Evolutionary conservation across 2,329 filamentous ascomycete species (phyloP).

Genomic region (Fusarium nurragi): DNA sequence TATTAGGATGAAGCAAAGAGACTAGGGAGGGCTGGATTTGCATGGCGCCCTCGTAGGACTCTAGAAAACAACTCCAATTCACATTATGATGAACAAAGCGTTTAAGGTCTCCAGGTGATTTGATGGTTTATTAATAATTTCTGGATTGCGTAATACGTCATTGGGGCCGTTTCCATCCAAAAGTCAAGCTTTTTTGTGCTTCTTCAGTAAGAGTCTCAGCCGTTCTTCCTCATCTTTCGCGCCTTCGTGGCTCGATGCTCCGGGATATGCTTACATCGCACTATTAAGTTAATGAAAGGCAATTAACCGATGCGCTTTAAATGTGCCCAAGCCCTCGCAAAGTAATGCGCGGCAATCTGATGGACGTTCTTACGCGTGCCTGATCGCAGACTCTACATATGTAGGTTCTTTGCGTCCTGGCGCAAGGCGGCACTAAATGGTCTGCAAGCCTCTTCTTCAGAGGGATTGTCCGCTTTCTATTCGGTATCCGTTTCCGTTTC

Average conservation of each 20-base stretch:
- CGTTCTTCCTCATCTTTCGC: not conserved
- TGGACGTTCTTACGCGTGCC: not conserved
- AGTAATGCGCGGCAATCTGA: not conserved
- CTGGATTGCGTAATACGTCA: not conserved
- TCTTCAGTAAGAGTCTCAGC: not conserved
- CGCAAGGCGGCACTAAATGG: not conserved
- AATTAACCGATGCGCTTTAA: not conserved
- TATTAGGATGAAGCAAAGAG: conserved; percentile 6
- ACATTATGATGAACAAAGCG: conserved; percentile 27
- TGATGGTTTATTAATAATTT: not conserved
- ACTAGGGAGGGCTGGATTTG: not conserved
- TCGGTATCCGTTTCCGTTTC: no score
- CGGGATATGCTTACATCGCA: not conserved
- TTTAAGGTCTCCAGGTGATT: not conserved
- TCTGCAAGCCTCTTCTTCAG: not conserved
- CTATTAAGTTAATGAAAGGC: not conserved
- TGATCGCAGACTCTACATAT: not conserved
- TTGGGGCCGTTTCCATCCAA: not conserved
- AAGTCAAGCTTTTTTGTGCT: not conserved
- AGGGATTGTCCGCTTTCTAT: not conserved
- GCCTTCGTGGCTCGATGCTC: not conserved
- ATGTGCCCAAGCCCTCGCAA: not conserved
- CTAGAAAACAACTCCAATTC: conserved; percentile 42
- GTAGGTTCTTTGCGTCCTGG: not conserved
- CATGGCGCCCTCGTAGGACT: conserved; percentile 13